phyloP scores from a whole-genome alignment of 805 yeast species.

The Torulaspora indica region DNA sequence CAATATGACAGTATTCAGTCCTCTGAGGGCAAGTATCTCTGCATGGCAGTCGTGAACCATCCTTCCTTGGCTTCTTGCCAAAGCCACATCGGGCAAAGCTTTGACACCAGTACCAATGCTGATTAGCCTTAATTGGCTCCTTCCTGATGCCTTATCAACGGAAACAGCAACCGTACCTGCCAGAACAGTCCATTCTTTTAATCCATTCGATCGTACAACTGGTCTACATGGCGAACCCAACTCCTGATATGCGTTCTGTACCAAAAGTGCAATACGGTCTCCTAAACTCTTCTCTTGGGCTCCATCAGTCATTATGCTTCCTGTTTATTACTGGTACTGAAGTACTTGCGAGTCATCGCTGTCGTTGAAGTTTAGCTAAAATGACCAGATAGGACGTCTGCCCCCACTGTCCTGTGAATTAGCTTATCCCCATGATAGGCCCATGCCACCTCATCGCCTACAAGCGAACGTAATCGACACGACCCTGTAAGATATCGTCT shows the following conservation, averaged over 20 bases:
- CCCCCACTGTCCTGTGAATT: no score
- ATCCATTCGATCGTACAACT: conserved; percentile 53
- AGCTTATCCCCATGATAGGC: no score
- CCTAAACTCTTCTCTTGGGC: conserved; percentile 8
- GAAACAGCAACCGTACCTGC: conserved; percentile 59
- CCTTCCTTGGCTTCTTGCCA: conserved; percentile 47
- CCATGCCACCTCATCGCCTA: no score
- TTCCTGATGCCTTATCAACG: conserved; percentile 16
- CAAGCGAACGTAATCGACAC: no score
- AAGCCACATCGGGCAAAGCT: conserved; percentile 52
- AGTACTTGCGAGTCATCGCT: no score
- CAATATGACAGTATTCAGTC: conserved; percentile 58
- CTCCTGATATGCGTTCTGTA: conserved; percentile 30
- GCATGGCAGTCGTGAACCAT: conserved; percentile 89
- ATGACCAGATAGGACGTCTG: no score
- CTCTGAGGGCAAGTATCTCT: conserved; percentile 68
- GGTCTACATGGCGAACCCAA: conserved; percentile 53
- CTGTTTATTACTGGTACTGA: neutral
- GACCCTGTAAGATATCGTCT: neutral
- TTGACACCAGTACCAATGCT: conserved; percentile 80
- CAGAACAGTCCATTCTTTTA: conserved; percentile 76
- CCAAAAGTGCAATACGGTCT: conserved; percentile 19
- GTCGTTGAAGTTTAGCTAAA: no score
- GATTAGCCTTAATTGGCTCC: conserved; percentile 36
- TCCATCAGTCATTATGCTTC: neutral